Base-by-base conservation (phyloP, 2,329 filamentous ascomycete species). In the Graphiopsis chlorocephala region DNA sequence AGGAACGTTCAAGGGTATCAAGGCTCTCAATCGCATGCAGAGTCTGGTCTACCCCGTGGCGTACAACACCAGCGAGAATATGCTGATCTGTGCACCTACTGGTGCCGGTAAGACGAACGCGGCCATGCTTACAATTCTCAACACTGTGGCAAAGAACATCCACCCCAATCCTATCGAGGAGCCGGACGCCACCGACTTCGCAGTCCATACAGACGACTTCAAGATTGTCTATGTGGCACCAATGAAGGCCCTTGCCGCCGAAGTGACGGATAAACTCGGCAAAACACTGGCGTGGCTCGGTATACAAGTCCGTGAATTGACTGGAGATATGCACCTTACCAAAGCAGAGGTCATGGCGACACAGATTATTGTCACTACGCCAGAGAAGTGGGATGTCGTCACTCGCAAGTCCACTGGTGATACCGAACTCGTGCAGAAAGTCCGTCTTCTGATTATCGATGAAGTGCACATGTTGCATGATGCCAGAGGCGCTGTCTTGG, bases 381-480 rank as follows among this genome's bases (percentile, higher is more conserved):
- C 95, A 38, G 95, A 99, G 79, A 99, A 99, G 79, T 99, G 96
- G 96, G 95, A 99, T 76, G 95, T 99, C 0, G 92, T 99, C 5
- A 99, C 95, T 3, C 86, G 95, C 67, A 99, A 98, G 78, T 96
- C 94, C 64, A 98, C 93, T 0, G 95, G 96, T 17, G 95, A 99
- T 75, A 98, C 95, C 0, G 95, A 98, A 75, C 85, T 99, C 3
- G 96, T 99, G 15, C 95, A 99, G 73, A 99, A 99, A 76, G 95
- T 99, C 26, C 88, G 94, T 12, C 83, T 99, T 1, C 85, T 99
- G 66, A 98, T 99, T 72, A 98, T 99, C 68, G 95, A 99, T 77
- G 95, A 99, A 80, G 95, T 99, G 1, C 95, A 99, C 75, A 99
- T 99, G 96, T 88, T 99, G 72, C 96, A 99, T 73, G 95, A 99